Evolutionary conservation across 176 grass and related monocot genomes (phyloP), one percentile per base, ranked within the genome.

Genomic region (Oryza coarctata): DNA sequence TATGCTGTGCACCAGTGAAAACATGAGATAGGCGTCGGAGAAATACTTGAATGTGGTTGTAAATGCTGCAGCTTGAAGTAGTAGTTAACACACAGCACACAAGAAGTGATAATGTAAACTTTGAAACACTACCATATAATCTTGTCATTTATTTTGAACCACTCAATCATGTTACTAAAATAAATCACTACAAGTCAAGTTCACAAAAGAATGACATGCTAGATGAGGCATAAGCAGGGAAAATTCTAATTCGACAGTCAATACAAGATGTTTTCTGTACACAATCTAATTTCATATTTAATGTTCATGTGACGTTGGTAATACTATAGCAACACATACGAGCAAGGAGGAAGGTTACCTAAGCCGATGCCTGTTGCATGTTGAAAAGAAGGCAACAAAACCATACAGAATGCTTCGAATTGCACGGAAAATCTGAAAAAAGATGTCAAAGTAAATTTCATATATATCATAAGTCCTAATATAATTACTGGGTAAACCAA

Each of bases 361-460:
- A 64, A 99, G 86, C 32, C 96, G 87, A 65, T 99, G 96, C 73
- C 96, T 93, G 79, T 99, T 99, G 66, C 96, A 99, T 75, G 96
- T 83, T 22, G 93, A 88, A 84, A 93, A 95, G 87, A 99, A 99
- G 80, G 96, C 91, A 84, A 93, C 85, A 80, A 99, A 90, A 71
- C 96, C 96, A n/a, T 95, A 95, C 34, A 99, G 82, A 86, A 99
- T 99, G 85, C 96, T 99, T 62, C 85, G 89, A 34, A 99, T 65
- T 49, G 96, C 96, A 33, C 85, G 84, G 63, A 99, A 99, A 84
- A 99, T 86, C 96, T 99, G 81, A 45, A 83, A 83, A 38, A 83
- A 80, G 40, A 41, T 61, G 29, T 65, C 40, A 75, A 86, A 52
- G 17, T 86, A 36, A 90, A 52, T 72, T 85, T 11, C 41, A 70